Conservation (phyloP, 345 rosid species). For the Eucalyptus leucophloia region DNA sequence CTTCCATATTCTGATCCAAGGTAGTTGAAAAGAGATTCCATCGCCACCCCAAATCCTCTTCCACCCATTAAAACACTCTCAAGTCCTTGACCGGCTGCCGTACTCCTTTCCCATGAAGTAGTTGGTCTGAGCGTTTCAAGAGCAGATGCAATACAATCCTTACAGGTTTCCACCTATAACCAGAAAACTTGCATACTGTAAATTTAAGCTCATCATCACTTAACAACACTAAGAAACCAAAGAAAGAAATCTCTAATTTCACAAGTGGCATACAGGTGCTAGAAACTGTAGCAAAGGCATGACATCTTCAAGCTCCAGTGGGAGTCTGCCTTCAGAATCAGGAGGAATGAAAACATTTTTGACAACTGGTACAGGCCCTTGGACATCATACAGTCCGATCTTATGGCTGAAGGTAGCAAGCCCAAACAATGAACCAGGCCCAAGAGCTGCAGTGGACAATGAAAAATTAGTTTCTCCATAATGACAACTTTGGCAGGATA, state of each 20-base stretch:
- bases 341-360: slow-evolving; percentile 81
- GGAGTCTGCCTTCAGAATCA: slow-evolving; percentile 51
- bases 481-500: neutral
- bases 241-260: neutral
- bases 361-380: slow-evolving; percentile 84
- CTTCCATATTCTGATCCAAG: slow-evolving; percentile 95
- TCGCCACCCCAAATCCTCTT: slow-evolving; percentile 93
- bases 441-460: slow-evolving; percentile 51
- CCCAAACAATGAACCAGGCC: slow-evolving; percentile 85
- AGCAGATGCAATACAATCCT: slow-evolving; percentile 84
- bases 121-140: slow-evolving; percentile 95
- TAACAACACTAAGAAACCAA: neutral
- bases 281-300: slow-evolving; percentile 87
- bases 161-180: slow-evolving; percentile 77
- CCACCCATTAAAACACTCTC: slow-evolving; percentile 96
- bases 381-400: slow-evolving; percentile 90
- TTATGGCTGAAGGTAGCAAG: slow-evolving; percentile 92
- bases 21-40: slow-evolving; percentile 90
- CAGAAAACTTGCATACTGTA: neutral
- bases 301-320: slow-evolving; percentile 80
- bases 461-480: neutral
- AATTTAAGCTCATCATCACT: neutral
- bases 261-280: slow-evolving; percentile 61
- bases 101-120: slow-evolving; percentile 90
- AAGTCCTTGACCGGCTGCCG: slow-evolving; percentile 65